Base-by-base conservation (phyloP, 192 early-diverging fungal genomes). In the Umbelopsis ramanniana region DNA sequence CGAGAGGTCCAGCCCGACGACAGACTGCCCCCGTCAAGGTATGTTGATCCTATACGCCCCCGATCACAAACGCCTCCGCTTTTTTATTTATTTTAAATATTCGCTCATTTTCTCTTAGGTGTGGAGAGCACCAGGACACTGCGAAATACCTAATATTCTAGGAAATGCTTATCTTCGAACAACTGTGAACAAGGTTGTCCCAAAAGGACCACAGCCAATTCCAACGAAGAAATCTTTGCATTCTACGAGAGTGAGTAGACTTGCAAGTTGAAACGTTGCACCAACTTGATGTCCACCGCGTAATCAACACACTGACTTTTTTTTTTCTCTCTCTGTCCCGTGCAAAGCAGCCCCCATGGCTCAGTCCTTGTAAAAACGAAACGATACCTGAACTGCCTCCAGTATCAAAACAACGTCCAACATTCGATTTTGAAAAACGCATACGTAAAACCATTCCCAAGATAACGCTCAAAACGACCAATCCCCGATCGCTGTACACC, bases 101-200 rank as follows among this genome's bases (percentile, higher is more conserved):
- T 33, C 40, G 19, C 43, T 1, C 15, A 17, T 21, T 21, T 50
- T 21, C 17, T 12, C n/a, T 12, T 22, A 23, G 26, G 63, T 77
- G 22, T 77, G 75, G 75, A 38, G 75, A 54, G 66, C 75, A 29
- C 75, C 75, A 47, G 75, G 75, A 2, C 15, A 77, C 40, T 77
- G 71, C 52, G 69, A 77, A 46, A 77, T 77, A 22, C 75, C 75
- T 46, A 52, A 77, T 66, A 77, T 77, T 14, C 52, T 77, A 26
- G 75, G 75, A 12, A 77, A 77, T 40, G 75, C 75, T 37, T 77
- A 72, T 22, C 54, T 77, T 3, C 47, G 67, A 37, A 26, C 57
- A 15, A 29, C 29, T 63, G 26, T 63, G 4, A 63, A 45, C 46
- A 52, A 55, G 38, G 46, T 17, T 35, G 29, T 17, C 21, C 38